These are phyloP conservation scores for Teratosphaeria pseudoeucalypti DNA, from an alignment of 2,329 filamentous ascomycete genomes.

Conservation along the genomic window DNA sequence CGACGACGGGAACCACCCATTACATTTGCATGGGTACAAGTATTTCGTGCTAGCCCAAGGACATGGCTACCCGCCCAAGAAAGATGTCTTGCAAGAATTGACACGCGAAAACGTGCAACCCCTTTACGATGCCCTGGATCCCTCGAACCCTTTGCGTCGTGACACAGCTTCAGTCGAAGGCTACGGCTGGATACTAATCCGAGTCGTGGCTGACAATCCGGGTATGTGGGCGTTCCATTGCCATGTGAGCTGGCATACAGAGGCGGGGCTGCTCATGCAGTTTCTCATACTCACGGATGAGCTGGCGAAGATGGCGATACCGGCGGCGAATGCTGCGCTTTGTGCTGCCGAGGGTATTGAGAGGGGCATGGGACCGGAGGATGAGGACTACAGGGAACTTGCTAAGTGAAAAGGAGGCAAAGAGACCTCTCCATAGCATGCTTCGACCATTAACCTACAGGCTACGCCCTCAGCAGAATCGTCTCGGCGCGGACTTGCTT, in stretches of 20 bases:
- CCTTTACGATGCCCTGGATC: constrained; percentile 25
- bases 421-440: too few relatives aligned
- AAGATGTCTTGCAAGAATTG: constrained; percentile 12
- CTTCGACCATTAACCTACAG: too few relatives aligned
- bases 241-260: constrained; percentile 49
- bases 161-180: constrained; percentile 46
- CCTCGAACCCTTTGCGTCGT: constrained; percentile 36
- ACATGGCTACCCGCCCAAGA: constrained; percentile 23
- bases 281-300: constrained; percentile 42
- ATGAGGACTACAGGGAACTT: constrained; percentile 27
- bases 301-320: constrained; percentile 34
- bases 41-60: constrained; percentile 27
- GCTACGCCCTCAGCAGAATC: too few relatives aligned
- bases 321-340: constrained; percentile 35
- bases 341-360: constrained; percentile 40
- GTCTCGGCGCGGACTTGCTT: too few relatives aligned
- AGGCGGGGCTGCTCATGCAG: constrained; percentile 51
- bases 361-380: constrained; percentile 40
- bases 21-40: constrained; percentile 29
- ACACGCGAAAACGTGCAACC: constrained; percentile 18
- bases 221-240: constrained; percentile 51
- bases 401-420: constrained; percentile 4
- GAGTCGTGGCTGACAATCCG: constrained; percentile 48
- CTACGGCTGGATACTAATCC: constrained; percentile 45
- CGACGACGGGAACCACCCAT: constrained; percentile 27